phyloP scores from a whole-genome alignment of 441 rosid genomes.

The Codiaeum variegatum region DNA sequence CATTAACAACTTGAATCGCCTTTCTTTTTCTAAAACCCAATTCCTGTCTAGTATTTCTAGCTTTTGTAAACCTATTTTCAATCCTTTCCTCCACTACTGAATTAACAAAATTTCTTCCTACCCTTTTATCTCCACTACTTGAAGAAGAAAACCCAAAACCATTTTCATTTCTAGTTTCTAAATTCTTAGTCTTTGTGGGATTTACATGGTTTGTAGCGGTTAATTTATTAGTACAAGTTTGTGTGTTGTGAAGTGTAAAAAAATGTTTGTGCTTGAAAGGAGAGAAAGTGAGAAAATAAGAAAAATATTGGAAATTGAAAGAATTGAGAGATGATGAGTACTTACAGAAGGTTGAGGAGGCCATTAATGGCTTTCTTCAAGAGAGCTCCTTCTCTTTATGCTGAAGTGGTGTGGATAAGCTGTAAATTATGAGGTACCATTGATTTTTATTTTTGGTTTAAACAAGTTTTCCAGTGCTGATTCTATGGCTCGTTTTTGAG shows the following conservation, averaged over 20 bases:
- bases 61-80: conserved; percentile 20
- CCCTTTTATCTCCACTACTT: conserved; percentile 19
- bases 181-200: conserved; percentile 15
- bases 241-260: conserved; percentile 9
- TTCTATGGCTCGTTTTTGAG: no score
- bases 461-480: no score
- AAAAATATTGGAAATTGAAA: conserved; percentile 24
- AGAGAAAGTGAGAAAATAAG: conserved; percentile 19
- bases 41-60: conserved; percentile 17
- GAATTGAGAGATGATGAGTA: conserved; percentile 20
- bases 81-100: conserved; percentile 29
- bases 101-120: conserved; percentile 19
- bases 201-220: conserved; percentile 28
- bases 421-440: background rate
- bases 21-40: conserved; percentile 16
- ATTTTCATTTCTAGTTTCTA: conserved; percentile 17
- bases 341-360: conserved; percentile 39
- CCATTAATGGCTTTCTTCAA: conserved; percentile 62
- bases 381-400: background rate
- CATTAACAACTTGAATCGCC: conserved; percentile 12
- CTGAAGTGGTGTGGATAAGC: background rate
- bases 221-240: conserved; percentile 28
- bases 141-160: conserved; percentile 24
- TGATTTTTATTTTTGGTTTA: no score
- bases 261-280: conserved; percentile 25